Base-by-base conservation (phyloP, 2,329 filamentous ascomycete genomes). In the Phoma sp. region DNA sequence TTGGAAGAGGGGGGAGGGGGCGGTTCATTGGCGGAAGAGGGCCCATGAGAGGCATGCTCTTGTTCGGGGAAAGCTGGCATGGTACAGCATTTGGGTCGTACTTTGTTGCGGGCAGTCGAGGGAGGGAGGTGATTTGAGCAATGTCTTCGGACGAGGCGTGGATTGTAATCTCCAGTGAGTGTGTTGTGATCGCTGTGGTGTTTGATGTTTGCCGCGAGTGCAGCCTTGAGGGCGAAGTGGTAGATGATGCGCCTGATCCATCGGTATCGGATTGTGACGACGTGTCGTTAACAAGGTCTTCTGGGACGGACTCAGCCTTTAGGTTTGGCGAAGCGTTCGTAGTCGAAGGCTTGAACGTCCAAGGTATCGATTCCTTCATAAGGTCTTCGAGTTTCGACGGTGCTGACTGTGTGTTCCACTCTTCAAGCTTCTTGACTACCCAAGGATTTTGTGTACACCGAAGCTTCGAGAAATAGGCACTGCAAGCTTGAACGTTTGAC, bases 391-490 rank as follows among this genome's bases (percentile, higher is more conserved):
- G 62, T 7, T 61, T 59, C 5, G 66, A 65, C 15, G 61, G 55
- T 4, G 52, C 42, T 1, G 54, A n/a, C 17, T 65, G 57, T n/a
- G 58, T 32, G 33, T 71, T 61, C 71, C 69, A 75, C 20, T 67
- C 62, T 43, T 68, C 62, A 12, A 75, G 53, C 49, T 69, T 71
- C 50, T 66, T 67, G 17, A 58, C 60, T 14, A 75, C 71, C 72
- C 72, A 74, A 4, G 71, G 68, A 26, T 74, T 75, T 47, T 74
- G 69, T 14, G 65, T 73, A 53, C 72, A 75, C 18, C 71, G 63
- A 2, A 75, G 56, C 42, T 75, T 75, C 2, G 71, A 74, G 46
- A 75, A 72, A 57, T 75, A 75, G 30, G 71, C 71, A 46, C 69
- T 73, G 56, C 68, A 72, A 29, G 72, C 71, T 57, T 75, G 71